Base-by-base conservation (phyloP, 805 yeast genomes). In the Peterozyma xylosa region DNA sequence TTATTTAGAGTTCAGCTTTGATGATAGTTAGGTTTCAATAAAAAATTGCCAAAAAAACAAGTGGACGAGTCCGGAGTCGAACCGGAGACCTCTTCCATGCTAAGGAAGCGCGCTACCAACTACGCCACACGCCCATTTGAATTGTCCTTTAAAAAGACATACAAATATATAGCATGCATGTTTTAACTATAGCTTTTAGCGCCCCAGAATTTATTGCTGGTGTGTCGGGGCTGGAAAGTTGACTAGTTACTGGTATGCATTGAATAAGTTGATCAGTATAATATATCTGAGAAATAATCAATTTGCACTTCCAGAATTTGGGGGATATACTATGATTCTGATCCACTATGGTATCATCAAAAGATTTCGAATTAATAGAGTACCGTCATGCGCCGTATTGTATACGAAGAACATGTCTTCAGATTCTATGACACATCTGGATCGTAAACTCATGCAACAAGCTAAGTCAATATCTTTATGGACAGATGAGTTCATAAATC, bases 31-130 rank as follows among this genome's bases (percentile, higher is more conserved):
- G n/a, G n/a, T n/a, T n/a, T n/a, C n/a, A n/a, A n/a, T n/a, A n/a
- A 36, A 37, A 6, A 9, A 11, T 9, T 35, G 18, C 33, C 11
- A 46, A 45, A 53, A 57, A 66, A 63, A 60, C 47, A 48, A 62
- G 47, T 76, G 82, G 82, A 77, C 82, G 79, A 76, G 81, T 74
- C 77, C 76, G 82, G 82, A 77, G 71, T 77, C 79, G 83, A 76
- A 76, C 82, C 82, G 78, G 77, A 76, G 83, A 78, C 84, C 83
- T 78, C 76, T 76, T 80, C 76, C 83, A 77, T 77, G 82, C 82
- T 76, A 78, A 76, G 83, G 76, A 79, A 75, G 74, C 83, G 83
- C 83, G 83, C 83, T 78, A 78, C 84, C 83, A 76, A 78, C 84
- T 78, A 74, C 84, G 83, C 83, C 84, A 78, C 82, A 78, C 80